Evolutionary conservation across 2,329 filamentous ascomycete species (phyloP).

Genomic region (Chrysoporthe puriensis): DNA sequence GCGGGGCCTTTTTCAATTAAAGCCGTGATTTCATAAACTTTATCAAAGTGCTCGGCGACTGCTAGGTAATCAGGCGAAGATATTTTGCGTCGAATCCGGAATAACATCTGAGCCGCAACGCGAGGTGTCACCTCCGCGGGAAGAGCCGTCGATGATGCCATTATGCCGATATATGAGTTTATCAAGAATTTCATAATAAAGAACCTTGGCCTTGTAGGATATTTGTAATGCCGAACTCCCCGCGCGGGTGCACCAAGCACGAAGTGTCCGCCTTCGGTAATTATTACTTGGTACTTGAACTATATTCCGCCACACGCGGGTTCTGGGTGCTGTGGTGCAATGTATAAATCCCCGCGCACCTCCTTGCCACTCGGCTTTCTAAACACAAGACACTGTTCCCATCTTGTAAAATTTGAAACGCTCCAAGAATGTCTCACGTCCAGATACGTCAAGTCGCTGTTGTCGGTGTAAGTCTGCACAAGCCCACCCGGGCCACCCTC

Average conservation of each 20-base stretch:
- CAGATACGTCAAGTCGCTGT: conserved; percentile 40
- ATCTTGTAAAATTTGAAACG: not conserved
- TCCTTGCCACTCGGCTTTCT: too few relatives aligned
- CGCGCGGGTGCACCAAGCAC: not conserved
- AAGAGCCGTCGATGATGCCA: conserved; percentile 14
- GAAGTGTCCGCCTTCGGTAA: not conserved
- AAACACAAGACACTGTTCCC: too few relatives aligned
- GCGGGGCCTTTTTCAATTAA: too few relatives aligned
- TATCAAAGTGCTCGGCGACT: too few relatives aligned
- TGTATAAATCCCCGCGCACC: too few relatives aligned
- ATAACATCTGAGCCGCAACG: not conserved
- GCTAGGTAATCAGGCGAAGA: too few relatives aligned
- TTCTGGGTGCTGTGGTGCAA: too few relatives aligned
- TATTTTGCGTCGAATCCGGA: too few relatives aligned
- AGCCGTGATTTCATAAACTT: too few relatives aligned
- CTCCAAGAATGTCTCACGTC: conserved; percentile 18
- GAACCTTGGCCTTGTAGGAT: not conserved
- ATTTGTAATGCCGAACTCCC: conserved; percentile 21
- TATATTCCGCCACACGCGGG: not conserved
- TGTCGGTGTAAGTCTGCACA: conserved; percentile 38
- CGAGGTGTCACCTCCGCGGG: not conserved
- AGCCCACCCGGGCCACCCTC: not conserved
- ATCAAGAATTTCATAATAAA: not conserved
- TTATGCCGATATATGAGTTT: conserved; percentile 4
- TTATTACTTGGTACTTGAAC: not conserved